Evolutionary conservation across 1,284 basidiomycete species (phyloP), one percentile per base, ranked within the genome.

Genomic region (Ceratobasidium sp.): DNA sequence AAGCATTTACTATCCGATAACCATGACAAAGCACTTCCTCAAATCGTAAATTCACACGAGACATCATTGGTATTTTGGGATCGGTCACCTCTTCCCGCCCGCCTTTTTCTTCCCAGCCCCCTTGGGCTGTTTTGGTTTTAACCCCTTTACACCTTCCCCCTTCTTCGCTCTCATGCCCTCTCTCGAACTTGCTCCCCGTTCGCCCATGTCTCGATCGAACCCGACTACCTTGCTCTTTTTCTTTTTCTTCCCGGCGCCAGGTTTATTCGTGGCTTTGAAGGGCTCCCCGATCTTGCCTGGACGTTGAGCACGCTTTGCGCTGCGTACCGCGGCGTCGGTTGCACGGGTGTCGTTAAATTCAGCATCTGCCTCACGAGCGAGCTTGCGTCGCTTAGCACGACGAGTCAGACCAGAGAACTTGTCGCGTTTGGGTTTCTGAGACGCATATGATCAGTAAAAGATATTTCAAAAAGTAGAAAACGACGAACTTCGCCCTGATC

Each of bases 391-490:
- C 80, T 96, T 97, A 70, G 87, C 88, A 78, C 87, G 89, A 73
- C 96, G 89, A 35, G 95, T 92, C 9, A 98, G 85, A 21, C 95
- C 95, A 54, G 94, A 87, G 77, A 91, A 91, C 79, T 92, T 93
- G 78, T 94, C 90, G 76, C 92, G 87, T 82, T 94, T 95, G 57
- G 89, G 88, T 91, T 93, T 70, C 62, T 46, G 64, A 14, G 26
- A 38, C n/a, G 55, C 35, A 77, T 76, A 76, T 70, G 47, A 70
- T 41, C 26, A 28, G 38, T 18, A 50, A 57, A 21, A 64, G 64
- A 52, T 44, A 14, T 1, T 13, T 38, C 35, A 38, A 38, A 38
- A 62, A 46, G 49, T 47, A n/a, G 64, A 61, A 35, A 6, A 23
- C 58, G 43, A 26, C 59, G 43, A 41, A 75, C 66, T 26, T 69